Percentiles rank a stretch among this genome's conserved stretches.
Evolutionary conservation across 2,329 filamentous ascomycete species (phyloP).

Genomic region (Neonectria sp.): DNA sequence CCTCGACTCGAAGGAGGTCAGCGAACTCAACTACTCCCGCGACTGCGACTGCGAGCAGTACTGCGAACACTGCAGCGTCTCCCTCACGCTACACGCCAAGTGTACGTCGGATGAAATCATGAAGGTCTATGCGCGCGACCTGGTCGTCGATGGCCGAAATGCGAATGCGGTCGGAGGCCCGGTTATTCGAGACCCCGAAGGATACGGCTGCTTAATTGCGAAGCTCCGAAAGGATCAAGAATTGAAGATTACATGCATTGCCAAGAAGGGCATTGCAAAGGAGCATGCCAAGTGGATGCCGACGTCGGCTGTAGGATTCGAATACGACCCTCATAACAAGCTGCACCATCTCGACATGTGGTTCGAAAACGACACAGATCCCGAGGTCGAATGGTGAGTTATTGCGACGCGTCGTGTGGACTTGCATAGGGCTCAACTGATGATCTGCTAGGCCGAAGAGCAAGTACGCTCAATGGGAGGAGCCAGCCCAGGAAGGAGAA

Average conservation of each 20-base stretch:
- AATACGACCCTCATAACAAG: constrained; percentile 99
- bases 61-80: constrained; percentile 93
- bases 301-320: constrained; percentile 92
- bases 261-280: constrained; percentile 98
- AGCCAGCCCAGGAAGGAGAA: constrained; percentile 84
- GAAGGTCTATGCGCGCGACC: constrained; percentile 93
- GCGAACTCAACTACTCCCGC: constrained; percentile 87
- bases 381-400: constrained; percentile 86
- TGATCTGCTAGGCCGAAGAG: constrained; percentile 77
- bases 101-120: constrained; percentile 91
- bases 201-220: constrained; percentile 86
- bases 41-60: constrained; percentile 98
- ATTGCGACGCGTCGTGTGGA: too few relatives aligned
- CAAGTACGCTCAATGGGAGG: constrained; percentile 85
- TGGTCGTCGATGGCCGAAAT: constrained; percentile 79
- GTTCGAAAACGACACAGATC: constrained; percentile 84
- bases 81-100: constrained; percentile 86
- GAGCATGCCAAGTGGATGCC: constrained; percentile 99
- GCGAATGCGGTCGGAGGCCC: constrained; percentile 86
- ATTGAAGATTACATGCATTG: constrained; percentile 90
- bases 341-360: constrained; percentile 92
- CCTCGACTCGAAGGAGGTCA: constrained; percentile 86
- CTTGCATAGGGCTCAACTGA: constrained; percentile 17
- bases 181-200: constrained; percentile 86
- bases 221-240: constrained; percentile 94